These are phyloP conservation scores for Venustampulla echinocandica DNA, from an alignment of 495 filamentous ascomycete genomes.

Conservation along the genomic window DNA sequence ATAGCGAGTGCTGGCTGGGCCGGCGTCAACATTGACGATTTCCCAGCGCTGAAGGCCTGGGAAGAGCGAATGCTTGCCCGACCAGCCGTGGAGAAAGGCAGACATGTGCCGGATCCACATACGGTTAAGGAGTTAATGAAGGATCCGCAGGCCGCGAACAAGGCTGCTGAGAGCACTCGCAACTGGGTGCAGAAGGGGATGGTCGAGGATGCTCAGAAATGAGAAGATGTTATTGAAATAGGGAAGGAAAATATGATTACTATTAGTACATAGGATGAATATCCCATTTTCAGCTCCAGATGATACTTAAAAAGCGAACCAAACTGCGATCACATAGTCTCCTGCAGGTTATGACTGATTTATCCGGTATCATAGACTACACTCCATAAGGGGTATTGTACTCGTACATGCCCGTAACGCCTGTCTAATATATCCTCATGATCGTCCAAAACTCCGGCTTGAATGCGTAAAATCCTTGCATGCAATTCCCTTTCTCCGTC, in stretches of 20 bases:
- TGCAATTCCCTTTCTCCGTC: not conserved
- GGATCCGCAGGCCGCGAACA: conserved; percentile 41
- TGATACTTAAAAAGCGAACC: no score
- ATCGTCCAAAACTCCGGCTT: conserved; percentile 7
- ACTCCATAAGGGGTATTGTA: not conserved
- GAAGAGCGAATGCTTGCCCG: conserved; percentile 53
- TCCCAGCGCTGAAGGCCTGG: conserved; percentile 63
- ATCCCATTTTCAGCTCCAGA: no score
- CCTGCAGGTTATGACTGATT: not conserved
- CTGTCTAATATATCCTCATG: conserved; percentile 28
- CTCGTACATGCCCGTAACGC: not conserved
- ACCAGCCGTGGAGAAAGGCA: conserved; percentile 65
- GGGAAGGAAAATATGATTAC: not conserved
- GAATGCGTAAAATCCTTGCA: conserved; percentile 2
- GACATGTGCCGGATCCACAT: conserved; percentile 64
- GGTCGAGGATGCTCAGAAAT: conserved; percentile 43
- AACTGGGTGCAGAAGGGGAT: conserved; percentile 58
- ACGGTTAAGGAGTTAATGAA: conserved; percentile 45
- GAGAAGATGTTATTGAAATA: not conserved
- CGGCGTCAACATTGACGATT: conserved; percentile 68
- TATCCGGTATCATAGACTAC: not conserved
- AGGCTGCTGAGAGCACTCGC: conserved; percentile 36
- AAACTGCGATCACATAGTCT: no score
- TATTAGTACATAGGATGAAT: no score
- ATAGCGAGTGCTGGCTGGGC: conserved; percentile 45